Percentiles rank a stretch among this genome's conserved stretches.
phyloP scores from a whole-genome alignment of 2,329 filamentous ascomycete genomes.

The Mycocentrospora acerina region DNA sequence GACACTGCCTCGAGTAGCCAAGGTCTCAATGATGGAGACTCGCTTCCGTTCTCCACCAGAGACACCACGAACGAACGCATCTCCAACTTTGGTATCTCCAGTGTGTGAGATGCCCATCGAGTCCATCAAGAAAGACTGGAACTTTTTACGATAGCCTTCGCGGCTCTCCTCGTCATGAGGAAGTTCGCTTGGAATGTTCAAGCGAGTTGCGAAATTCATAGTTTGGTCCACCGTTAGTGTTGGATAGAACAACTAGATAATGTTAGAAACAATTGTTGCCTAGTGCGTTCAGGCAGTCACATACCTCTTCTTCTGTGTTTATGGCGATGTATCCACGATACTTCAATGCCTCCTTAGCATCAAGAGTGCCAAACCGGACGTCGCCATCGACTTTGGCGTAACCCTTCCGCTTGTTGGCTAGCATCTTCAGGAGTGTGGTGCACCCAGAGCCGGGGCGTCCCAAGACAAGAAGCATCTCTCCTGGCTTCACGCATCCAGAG shows the following conservation, averaged over 20 bases:
- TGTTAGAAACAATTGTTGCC: no score
- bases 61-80: slow-evolving; percentile 66
- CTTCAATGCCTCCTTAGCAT: slow-evolving; percentile 69
- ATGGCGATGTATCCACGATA: slow-evolving; percentile 78
- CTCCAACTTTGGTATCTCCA: slow-evolving; percentile 65
- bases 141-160: slow-evolving; percentile 51
- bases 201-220: slow-evolving; percentile 57
- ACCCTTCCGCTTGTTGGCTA: slow-evolving; percentile 52
- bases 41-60: slow-evolving; percentile 70
- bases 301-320: slow-evolving; percentile 51
- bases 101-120: slow-evolving; percentile 53
- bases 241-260: slow-evolving; percentile 56
- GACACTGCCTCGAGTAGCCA: slow-evolving; percentile 60
- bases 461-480: slow-evolving; percentile 73
- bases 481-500: slow-evolving; percentile 64
- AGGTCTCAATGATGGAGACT: slow-evolving; percentile 66
- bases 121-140: slow-evolving; percentile 56
- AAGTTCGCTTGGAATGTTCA: slow-evolving; percentile 61
- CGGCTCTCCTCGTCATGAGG: slow-evolving; percentile 47
- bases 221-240: slow-evolving; percentile 55
- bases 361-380: slow-evolving; percentile 51
- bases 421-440: slow-evolving; percentile 68
- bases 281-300: no score
- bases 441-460: slow-evolving; percentile 57
- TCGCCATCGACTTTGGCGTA: slow-evolving; percentile 71